Conservation (phyloP, 306 rosid genomes). For the Quercus dentata region DNA sequence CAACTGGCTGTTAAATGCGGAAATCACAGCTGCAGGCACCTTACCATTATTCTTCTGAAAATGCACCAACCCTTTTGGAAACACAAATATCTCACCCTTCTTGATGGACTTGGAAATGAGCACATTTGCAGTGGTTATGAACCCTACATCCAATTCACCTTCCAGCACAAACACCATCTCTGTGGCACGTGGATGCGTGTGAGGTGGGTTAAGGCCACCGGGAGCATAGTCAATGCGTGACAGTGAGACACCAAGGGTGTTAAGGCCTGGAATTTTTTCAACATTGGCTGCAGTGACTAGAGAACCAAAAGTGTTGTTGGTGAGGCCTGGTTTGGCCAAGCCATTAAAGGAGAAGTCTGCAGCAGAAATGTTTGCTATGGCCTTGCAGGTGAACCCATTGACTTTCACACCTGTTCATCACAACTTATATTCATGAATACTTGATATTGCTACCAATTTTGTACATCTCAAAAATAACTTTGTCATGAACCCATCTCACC, state of each 20-base stretch:
- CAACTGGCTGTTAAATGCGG: conserved; percentile 80
- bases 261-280: conserved; percentile 69
- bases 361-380: conserved; percentile 37
- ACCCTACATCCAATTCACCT: conserved; percentile 75
- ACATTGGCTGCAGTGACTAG: conserved; percentile 71
- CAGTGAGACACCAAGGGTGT: conserved; percentile 81
- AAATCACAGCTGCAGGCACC: conserved; percentile 51
- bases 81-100: conserved; percentile 74
- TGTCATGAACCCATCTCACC: background rate
- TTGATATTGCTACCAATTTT: background rate
- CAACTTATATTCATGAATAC: background rate
- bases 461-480: background rate
- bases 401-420: conserved; percentile 53
- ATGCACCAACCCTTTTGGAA: conserved; percentile 77
- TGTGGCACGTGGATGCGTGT: conserved; percentile 94
- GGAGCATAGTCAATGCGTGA: conserved; percentile 83
- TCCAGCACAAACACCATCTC: conserved; percentile 73
- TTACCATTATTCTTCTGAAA: conserved; percentile 78
- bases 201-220: conserved; percentile 89
- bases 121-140: conserved; percentile 64
- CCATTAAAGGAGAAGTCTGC: conserved; percentile 61
- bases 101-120: conserved; percentile 59
- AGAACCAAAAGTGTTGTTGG: conserved; percentile 73
- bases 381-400: conserved; percentile 80
- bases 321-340: conserved; percentile 62